Base-by-base conservation (phyloP, 1,139 yeast genomes). In the Kodamaea fungicola region DNA sequence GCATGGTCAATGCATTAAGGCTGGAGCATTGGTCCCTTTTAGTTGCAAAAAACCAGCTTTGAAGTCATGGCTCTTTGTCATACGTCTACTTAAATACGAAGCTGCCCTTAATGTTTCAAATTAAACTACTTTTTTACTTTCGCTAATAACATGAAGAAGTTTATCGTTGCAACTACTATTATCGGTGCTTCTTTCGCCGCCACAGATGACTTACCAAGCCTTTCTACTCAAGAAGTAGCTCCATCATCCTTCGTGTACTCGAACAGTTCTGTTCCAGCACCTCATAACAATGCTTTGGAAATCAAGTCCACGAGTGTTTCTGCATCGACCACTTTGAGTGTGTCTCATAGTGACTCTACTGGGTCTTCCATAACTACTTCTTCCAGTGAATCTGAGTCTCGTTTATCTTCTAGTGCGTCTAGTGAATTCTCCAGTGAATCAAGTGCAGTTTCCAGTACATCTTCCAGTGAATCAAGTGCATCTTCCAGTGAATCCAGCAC, bases 191-290 rank as follows among this genome's bases (percentile, higher is more conserved):
- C 56, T 21, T 38, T 54, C 21, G 54, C 54, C 12, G 61, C 58
- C 26, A 46, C 58, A 33, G 57, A 59, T 6, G 56, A 54, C n/a
- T 46, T 47, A 9, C 43, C 51, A 12, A 54, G 67, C 23, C 56
- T 61, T 24, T 49, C 55, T 37, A 55, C 64, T n/a, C 31, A 39
- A 12, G 33, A 32, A 16, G 42, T 58, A 33, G 65, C 44, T 10
- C 67, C 69, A 22, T 49, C 59, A 2, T 50, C 61, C 2, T 62
- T 62, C 44, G 44, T 46, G 22, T 61, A 55, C 46, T 34, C 53
- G 36, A 61, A 60, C 47, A 26, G 34, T 22, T 27, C 33, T 25
- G 10, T 16, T 10, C 22, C 33, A 7, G 25, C 33, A 27, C 22
- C 37, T 24, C 12, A 36, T 6, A 22, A 22, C 8, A 24, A 13